These are phyloP conservation scores for Violaceomyces palustris DNA, from an alignment of 1,284 basidiomycete genomes.

Conservation along the genomic window DNA sequence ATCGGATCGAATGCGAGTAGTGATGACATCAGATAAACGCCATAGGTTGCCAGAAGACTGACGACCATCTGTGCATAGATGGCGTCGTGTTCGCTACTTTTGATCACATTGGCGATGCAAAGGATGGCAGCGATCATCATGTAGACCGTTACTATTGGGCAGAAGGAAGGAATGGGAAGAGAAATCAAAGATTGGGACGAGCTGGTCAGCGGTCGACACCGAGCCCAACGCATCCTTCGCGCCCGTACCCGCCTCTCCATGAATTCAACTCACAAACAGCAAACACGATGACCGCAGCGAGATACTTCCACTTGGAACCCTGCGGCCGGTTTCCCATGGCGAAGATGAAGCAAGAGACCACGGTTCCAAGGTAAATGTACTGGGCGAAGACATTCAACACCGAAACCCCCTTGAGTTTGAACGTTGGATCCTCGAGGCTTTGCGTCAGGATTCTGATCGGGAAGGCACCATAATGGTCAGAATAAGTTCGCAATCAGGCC, in stretches of 20 bases:
- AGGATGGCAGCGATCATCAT: slow-evolving; percentile 58
- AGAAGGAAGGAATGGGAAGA: too few relatives aligned
- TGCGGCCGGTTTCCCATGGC: slow-evolving; percentile 94
- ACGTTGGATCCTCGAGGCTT: slow-evolving; percentile 72
- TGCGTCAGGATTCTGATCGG: slow-evolving; percentile 66
- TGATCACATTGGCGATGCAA: slow-evolving; percentile 36
- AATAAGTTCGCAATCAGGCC: neutral
- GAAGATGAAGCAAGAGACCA: slow-evolving; percentile 85
- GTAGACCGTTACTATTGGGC: slow-evolving; percentile 67
- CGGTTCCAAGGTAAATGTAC: slow-evolving; percentile 77
- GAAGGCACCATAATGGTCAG: neutral
- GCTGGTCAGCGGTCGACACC: too few relatives aligned
- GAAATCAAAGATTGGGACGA: too few relatives aligned
- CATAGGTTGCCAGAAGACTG: slow-evolving; percentile 78
- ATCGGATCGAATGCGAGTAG: slow-evolving; percentile 83
- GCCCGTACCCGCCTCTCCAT: too few relatives aligned
- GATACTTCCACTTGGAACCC: slow-evolving; percentile 84
- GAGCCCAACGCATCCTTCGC: too few relatives aligned
- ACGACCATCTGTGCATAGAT: slow-evolving; percentile 73
- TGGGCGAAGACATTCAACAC: slow-evolving; percentile 74
- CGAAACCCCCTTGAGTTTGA: slow-evolving; percentile 66
- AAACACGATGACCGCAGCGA: slow-evolving; percentile 69
- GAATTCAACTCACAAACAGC: slow-evolving; percentile 56
- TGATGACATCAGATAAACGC: slow-evolving; percentile 58
- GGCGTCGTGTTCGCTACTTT: slow-evolving; percentile 56